Evolutionary conservation across 805 yeast genomes (phyloP).

Genomic region (Cyberlindnera maclurae): DNA sequence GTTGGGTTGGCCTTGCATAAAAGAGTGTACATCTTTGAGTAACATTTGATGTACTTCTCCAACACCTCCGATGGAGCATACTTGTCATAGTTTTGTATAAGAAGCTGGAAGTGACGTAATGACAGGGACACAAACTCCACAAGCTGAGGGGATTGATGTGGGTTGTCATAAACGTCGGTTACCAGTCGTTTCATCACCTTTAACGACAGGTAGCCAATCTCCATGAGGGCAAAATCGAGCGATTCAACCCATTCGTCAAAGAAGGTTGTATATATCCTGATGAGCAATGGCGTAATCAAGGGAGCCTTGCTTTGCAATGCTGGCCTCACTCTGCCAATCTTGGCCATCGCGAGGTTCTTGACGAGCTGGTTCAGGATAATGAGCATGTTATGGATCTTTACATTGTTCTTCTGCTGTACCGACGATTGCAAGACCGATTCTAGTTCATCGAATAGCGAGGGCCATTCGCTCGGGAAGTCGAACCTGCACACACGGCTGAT

Average conservation of each 20-base stretch:
- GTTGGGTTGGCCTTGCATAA: conserved; percentile 57
- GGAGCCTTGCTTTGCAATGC: conserved; percentile 72
- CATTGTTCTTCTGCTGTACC: conserved; percentile 36
- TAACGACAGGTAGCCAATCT: conserved; percentile 69
- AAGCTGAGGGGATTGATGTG: conserved; percentile 52
- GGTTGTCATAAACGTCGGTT: conserved; percentile 68
- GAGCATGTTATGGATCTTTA: conserved; percentile 55
- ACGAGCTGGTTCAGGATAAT: conserved; percentile 69
- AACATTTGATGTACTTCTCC: conserved; percentile 68
- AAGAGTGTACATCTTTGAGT: conserved; percentile 64
- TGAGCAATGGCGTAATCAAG: conserved; percentile 49
- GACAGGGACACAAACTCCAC: conserved; percentile 53
- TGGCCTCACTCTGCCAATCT: conserved; percentile 77
- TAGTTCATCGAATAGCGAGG: conserved; percentile 62
- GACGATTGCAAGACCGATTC: conserved; percentile 38
- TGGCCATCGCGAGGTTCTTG: conserved; percentile 64
- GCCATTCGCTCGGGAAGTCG: conserved; percentile 90
- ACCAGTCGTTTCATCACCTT: conserved; percentile 69
- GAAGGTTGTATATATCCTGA: conserved; percentile 49
- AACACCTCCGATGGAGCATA: conserved; percentile 33
- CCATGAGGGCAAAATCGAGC: conserved; percentile 47
- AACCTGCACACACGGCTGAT: conserved; percentile 69
- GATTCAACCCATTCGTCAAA: conserved; percentile 57
- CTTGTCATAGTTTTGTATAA: conserved; percentile 49
- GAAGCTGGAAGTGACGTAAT: conserved; percentile 50